These are phyloP conservation scores for Saussurea involucrata DNA, from an alignment of 129 eudicot genomes.

Conservation along the genomic window DNA sequence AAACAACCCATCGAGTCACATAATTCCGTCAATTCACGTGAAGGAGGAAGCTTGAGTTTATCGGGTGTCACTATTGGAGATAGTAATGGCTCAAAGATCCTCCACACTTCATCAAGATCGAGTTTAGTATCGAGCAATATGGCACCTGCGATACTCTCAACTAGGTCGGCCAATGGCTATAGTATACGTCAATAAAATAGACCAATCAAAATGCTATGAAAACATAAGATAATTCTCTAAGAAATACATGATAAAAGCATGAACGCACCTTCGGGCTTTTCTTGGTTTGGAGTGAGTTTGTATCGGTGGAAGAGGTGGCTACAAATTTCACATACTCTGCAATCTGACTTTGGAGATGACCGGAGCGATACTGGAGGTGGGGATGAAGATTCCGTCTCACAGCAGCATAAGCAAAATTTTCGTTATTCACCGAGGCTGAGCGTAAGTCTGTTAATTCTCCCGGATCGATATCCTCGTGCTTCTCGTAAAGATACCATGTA, in stretches of 20 bases:
- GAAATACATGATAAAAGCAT: not conserved
- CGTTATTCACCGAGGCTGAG: constrained; percentile 92
- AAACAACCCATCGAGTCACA: constrained; percentile 90
- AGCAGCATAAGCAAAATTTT: constrained; percentile 79
- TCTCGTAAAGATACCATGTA: constrained; percentile 67
- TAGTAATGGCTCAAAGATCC: constrained; percentile 59
- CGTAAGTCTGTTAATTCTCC: constrained; percentile 92
- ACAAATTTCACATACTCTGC: constrained; percentile 44
- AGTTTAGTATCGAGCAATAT: constrained; percentile 72
- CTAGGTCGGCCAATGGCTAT: constrained; percentile 84
- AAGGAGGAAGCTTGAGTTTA: constrained; percentile 83
- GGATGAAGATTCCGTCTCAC: constrained; percentile 66
- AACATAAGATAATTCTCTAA: not conserved
- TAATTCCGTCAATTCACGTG: constrained; percentile 67
- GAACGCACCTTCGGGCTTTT: constrained; percentile 69
- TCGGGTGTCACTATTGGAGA: constrained; percentile 95
- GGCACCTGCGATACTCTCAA: constrained; percentile 94
- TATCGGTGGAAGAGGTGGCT: constrained; percentile 38
- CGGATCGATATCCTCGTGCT: constrained; percentile 67
- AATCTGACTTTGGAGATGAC: constrained; percentile 48
- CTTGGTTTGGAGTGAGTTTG: constrained; percentile 39
- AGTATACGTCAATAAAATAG: not conserved
- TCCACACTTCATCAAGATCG: constrained; percentile 78
- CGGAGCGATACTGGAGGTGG: constrained; percentile 71
- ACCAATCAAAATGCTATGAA: not conserved